Evolutionary conservation across 108 stramenopile genomes (phyloP).

Genomic region (Cyclotella sp.): DNA sequence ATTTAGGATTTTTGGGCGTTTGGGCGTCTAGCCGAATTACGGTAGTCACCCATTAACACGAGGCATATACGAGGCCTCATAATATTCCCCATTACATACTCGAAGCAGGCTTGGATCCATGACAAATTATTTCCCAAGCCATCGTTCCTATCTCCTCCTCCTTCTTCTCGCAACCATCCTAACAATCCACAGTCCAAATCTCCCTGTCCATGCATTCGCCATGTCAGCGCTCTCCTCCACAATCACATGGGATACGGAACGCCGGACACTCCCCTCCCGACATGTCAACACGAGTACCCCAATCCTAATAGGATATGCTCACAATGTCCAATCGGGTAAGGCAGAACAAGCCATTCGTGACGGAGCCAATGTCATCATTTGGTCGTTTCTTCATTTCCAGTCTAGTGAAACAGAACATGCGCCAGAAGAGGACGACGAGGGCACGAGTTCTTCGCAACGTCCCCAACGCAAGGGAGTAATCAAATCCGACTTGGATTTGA

Average conservation of each 20-base stretch:
- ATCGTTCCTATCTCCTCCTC: too few species aligned
- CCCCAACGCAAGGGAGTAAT: constrained; percentile 15
- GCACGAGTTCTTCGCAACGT: background rate
- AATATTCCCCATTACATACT: too few species aligned
- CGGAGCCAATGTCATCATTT: constrained; percentile 77
- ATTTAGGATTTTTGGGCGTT: too few species aligned
- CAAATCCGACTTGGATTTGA: constrained; percentile 47
- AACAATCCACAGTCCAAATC: background rate
- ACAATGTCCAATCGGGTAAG: constrained; percentile 43
- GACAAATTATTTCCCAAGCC: too few species aligned
- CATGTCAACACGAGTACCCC: background rate
- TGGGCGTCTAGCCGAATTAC: too few species aligned
- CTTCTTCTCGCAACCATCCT: too few species aligned
- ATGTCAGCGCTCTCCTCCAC: background rate
- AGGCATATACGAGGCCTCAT: too few species aligned
- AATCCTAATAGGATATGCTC: constrained; percentile 42
- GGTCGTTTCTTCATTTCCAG: constrained; percentile 65
- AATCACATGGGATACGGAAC: constrained; percentile 2
- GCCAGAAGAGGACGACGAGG: background rate
- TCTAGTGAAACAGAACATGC: constrained; percentile 11
- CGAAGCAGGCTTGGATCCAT: too few species aligned
- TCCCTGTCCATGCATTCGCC: constrained; percentile 7
- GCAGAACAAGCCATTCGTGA: constrained; percentile 57
- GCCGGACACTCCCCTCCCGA: background rate
- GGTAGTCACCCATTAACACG: too few species aligned